Evolutionary conservation across 2,329 filamentous ascomycete genomes (phyloP).

Genomic region (Fusarium foetens): DNA sequence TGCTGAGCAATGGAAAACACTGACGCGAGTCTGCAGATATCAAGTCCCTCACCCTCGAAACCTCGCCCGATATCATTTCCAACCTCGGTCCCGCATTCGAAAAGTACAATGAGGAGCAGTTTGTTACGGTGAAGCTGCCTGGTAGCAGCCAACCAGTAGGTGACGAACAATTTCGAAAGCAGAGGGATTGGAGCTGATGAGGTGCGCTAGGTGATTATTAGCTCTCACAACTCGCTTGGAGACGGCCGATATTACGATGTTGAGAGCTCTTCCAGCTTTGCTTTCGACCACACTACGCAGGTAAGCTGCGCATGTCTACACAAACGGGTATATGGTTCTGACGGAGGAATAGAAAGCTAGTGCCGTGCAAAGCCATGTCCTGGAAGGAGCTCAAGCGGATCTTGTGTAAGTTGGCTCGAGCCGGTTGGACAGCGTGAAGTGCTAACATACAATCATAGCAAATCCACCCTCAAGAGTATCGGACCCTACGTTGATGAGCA

Average conservation of each 20-base stretch:
- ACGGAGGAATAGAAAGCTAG: constrained; percentile 75
- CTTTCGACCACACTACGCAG: constrained; percentile 85
- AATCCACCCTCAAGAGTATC: constrained; percentile 84
- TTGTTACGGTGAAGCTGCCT: constrained; percentile 87
- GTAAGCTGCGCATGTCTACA: constrained; percentile 52
- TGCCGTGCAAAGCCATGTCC: constrained; percentile 77
- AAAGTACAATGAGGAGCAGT: constrained; percentile 97
- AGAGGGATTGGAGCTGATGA: constrained; percentile 18
- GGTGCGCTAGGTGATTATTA: constrained; percentile 76
- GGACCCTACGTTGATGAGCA: constrained; percentile 84
- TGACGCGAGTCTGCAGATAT: constrained; percentile 72
- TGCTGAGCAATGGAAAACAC: not conserved
- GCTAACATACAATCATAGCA: constrained; percentile 61
- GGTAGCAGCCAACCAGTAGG: constrained; percentile 74
- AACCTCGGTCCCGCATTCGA: constrained; percentile 85
- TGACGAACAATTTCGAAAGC: not conserved
- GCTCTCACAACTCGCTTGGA: constrained; percentile 84
- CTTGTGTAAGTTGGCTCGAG: constrained; percentile 71
- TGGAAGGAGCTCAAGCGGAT: constrained; percentile 81
- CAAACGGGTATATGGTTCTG: constrained; percentile 6
- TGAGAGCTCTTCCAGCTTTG: constrained; percentile 87
- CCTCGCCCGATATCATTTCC: constrained; percentile 72
- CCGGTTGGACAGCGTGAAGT: not conserved
- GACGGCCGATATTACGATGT: constrained; percentile 89
- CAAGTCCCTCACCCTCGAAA: constrained; percentile 81